phyloP scores from a whole-genome alignment of 352 stramenopile species.

The Phytophthora pini region DNA sequence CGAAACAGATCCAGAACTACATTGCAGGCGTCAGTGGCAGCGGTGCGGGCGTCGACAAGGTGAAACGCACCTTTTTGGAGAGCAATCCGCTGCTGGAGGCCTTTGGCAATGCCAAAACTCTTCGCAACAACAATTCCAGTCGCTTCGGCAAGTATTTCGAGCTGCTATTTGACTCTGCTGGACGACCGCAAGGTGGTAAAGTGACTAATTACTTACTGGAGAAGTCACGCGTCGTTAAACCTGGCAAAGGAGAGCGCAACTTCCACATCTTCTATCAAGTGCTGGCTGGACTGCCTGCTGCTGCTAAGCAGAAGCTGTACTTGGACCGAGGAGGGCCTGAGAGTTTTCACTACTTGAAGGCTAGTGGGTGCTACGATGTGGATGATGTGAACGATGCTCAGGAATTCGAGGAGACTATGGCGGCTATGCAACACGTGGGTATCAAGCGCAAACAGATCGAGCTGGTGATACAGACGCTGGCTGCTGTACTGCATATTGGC shows the following conservation, averaged over 20 bases:
- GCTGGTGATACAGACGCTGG: constrained; percentile 85
- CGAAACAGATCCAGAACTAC: constrained; percentile 93
- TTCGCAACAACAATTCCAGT: constrained; percentile 96
- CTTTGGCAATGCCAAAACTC: constrained; percentile 96
- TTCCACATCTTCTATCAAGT: constrained; percentile 97
- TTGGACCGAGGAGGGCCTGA: constrained; percentile 73
- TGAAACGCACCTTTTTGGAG: constrained; percentile 92
- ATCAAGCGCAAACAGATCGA: constrained; percentile 92
- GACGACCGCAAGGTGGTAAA: constrained; percentile 82
- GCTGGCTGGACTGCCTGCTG: constrained; percentile 65
- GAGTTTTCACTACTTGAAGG: constrained; percentile 89
- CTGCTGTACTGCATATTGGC: constrained; percentile 79
- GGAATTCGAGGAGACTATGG: constrained; percentile 89
- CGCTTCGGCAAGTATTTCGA: constrained; percentile 97
- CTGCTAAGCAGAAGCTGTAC: constrained; percentile 70
- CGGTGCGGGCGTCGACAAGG: constrained; percentile 83
- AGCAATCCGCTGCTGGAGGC: constrained; percentile 96
- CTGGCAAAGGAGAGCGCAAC: constrained; percentile 90
- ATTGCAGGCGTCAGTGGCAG: constrained; percentile 85
- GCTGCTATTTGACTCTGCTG: constrained; percentile 92
- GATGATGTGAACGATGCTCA: constrained; percentile 92
- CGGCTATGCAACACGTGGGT: constrained; percentile 88
- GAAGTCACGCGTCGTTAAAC: constrained; percentile 90
- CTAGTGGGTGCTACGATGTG: constrained; percentile 89
- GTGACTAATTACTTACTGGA: constrained; percentile 94